Conservation (phyloP, 2,329 filamentous ascomycete genomes). For the Aspergillus fructus region DNA sequence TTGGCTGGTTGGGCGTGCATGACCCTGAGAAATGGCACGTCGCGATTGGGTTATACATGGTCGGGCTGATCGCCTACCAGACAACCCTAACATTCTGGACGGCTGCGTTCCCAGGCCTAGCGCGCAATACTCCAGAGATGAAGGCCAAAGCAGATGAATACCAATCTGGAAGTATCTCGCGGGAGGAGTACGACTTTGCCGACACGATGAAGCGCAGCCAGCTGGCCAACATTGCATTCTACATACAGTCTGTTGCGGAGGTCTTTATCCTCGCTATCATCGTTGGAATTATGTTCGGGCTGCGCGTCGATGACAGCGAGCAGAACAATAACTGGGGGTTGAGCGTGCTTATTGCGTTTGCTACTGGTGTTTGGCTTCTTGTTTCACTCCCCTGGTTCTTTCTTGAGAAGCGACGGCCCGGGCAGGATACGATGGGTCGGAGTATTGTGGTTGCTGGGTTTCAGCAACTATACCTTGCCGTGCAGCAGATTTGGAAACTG, state of each 20-base stretch:
- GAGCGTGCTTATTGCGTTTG: constrained; percentile 65
- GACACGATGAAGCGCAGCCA: constrained; percentile 65
- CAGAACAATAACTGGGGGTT: constrained; percentile 67
- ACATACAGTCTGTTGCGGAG: constrained; percentile 62
- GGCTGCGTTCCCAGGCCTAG: constrained; percentile 60
- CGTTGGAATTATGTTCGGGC: constrained; percentile 62
- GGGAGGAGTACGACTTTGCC: constrained; percentile 59
- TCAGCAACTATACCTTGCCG: constrained; percentile 60
- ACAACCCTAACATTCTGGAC: constrained; percentile 69
- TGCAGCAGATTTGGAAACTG: constrained; percentile 61
- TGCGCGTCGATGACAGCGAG: constrained; percentile 59
- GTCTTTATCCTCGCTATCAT: constrained; percentile 64
- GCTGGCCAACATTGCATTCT: constrained; percentile 64
- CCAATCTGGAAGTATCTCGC: constrained; percentile 52
- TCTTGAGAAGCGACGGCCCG: constrained; percentile 63
- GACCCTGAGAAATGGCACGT: constrained; percentile 59
- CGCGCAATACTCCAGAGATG: constrained; percentile 54
- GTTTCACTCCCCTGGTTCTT: constrained; percentile 67
- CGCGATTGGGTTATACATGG: constrained; percentile 63
- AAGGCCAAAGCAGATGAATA: constrained; percentile 52
- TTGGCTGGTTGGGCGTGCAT: constrained; percentile 67
- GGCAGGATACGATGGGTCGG: constrained; percentile 51
- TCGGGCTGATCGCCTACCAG: constrained; percentile 66
- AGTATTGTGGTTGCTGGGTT: constrained; percentile 58
- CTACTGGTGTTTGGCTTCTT: constrained; percentile 62